These are phyloP conservation scores for Citrullus amarus DNA, from an alignment of 306 rosid species.

Conservation along the genomic window DNA sequence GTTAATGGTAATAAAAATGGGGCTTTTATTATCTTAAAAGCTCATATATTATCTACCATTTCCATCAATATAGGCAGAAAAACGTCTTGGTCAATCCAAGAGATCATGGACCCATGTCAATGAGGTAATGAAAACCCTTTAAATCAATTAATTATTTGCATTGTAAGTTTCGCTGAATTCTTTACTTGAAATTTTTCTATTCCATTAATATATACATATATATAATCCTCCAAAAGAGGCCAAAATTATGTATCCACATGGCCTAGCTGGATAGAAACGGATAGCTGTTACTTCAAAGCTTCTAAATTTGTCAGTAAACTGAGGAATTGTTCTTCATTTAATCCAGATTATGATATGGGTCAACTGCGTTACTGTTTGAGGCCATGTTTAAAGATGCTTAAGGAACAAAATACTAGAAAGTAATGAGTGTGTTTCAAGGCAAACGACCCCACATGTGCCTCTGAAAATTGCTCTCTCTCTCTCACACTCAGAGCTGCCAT, in stretches of 20 bases:
- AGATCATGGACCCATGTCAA: neutral
- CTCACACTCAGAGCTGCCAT: slow-evolving; percentile 18
- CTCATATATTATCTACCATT: neutral
- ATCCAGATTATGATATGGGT: slow-evolving; percentile 9
- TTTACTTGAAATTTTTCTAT: neutral
- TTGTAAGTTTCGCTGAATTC: neutral
- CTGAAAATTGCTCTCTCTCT: neutral
- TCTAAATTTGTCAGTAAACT: slow-evolving; percentile 18
- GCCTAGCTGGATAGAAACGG: slow-evolving; percentile 29
- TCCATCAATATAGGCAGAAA: neutral
- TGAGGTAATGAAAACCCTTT: neutral
- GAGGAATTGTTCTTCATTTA: slow-evolving; percentile 6
- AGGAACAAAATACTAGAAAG: slow-evolving; percentile 35
- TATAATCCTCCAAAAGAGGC: neutral
- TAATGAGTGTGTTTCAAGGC: slow-evolving; percentile 69
- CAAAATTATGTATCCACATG: slow-evolving; percentile 27
- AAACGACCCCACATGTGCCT: slow-evolving; percentile 47
- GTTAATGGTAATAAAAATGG: neutral
- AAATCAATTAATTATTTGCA: neutral
- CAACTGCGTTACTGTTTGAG: slow-evolving; percentile 7
- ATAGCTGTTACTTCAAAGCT: slow-evolving; percentile 13
- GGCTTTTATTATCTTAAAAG: neutral
- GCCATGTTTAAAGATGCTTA: slow-evolving; percentile 18
- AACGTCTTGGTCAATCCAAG: slow-evolving; percentile 3
- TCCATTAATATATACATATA: neutral